phyloP scores from a whole-genome alignment of 306 rosid genomes.

The Gillenia trifoliata region DNA sequence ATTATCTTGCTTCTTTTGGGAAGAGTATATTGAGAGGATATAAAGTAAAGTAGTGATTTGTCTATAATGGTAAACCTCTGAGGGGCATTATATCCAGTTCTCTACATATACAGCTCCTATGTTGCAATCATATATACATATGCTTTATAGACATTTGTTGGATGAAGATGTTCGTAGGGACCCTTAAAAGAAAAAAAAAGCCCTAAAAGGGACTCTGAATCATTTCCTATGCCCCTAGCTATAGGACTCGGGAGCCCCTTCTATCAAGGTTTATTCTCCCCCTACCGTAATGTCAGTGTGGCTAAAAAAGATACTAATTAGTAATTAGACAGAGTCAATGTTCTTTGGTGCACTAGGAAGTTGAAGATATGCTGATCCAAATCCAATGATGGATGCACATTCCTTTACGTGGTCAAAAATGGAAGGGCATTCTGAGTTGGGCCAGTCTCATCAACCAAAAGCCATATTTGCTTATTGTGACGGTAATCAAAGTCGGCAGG shows the following conservation, averaged over 20 bases:
- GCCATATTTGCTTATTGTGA: constrained; percentile 17
- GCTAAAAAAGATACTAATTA: neutral
- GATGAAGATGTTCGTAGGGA: neutral
- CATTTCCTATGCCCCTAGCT: neutral
- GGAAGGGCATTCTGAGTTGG: neutral
- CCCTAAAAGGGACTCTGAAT: neutral
- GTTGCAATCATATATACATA: neutral
- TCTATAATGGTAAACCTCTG: neutral
- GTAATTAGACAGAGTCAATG: neutral
- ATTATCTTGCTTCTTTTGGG: neutral
- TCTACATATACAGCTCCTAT: neutral
- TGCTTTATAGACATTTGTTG: neutral
- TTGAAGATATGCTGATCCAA: neutral
- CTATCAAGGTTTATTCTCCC: neutral
- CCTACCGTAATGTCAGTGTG: neutral
- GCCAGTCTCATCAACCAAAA: neutral
- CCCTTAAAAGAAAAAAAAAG: neutral
- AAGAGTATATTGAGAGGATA: neutral
- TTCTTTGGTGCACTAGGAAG: neutral
- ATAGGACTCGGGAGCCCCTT: neutral
- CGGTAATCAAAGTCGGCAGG: constrained; percentile 28
- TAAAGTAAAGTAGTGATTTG: neutral
- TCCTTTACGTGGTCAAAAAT: neutral
- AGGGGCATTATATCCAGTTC: neutral
- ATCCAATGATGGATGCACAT: constrained; percentile 4